Evolutionary conservation across 495 filamentous ascomycete species (phyloP).

Genomic region (Aspergillus conjunctus): DNA sequence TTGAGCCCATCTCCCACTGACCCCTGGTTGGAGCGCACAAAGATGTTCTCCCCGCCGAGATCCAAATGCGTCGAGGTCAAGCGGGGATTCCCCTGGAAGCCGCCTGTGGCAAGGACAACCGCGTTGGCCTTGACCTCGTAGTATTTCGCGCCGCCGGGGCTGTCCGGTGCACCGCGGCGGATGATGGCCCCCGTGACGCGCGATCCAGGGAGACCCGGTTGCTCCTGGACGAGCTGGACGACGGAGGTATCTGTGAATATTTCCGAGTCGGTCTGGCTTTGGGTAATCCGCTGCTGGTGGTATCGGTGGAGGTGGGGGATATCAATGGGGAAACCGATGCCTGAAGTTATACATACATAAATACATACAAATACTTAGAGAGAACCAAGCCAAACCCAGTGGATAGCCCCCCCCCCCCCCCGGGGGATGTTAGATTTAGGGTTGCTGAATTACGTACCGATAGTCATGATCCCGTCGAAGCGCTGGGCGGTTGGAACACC

Average conservation of each 20-base stretch:
- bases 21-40: constrained; percentile 32
- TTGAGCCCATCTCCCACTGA: constrained; percentile 31
- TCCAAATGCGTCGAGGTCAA: constrained; percentile 26
- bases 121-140: constrained; percentile 25
- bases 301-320: constrained; percentile 26
- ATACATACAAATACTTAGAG: too few species aligned
- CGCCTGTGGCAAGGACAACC: constrained; percentile 32
- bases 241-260: constrained; percentile 26
- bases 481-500: constrained; percentile 27
- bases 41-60: constrained; percentile 30
- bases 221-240: constrained; percentile 28
- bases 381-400: neutral
- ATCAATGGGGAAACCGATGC: constrained; percentile 32
- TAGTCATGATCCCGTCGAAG: constrained; percentile 38
- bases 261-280: constrained; percentile 18
- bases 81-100: constrained; percentile 27
- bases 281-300: constrained; percentile 20
- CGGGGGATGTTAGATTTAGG: too few species aligned
- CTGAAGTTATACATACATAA: constrained; percentile 2
- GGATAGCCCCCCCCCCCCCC: neutral
- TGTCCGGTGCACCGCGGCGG: constrained; percentile 1
- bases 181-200: constrained; percentile 26
- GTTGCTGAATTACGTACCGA: constrained; percentile 23
- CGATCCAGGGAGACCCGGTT: constrained; percentile 24
- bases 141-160: constrained; percentile 5